Base-by-base conservation (phyloP, 2,329 filamentous ascomycete genomes). In the Hypoxylon sp. region DNA sequence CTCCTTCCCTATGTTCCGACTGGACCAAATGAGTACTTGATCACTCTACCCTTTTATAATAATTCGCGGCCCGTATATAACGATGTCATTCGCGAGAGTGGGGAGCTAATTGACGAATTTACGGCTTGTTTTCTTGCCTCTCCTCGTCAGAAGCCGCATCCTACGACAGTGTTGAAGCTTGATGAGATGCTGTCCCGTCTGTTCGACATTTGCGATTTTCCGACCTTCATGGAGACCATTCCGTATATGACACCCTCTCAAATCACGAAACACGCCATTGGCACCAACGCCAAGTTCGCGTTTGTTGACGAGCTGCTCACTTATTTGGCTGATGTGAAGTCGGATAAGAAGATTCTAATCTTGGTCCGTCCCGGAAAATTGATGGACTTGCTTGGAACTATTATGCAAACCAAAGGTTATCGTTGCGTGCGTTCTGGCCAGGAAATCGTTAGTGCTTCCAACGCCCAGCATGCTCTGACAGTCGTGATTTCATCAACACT, bases 281-380 rank as follows among this genome's bases (percentile, higher is more conserved):
- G 83, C 55, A 83, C 85, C 8, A 90, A 88, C 74, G 78, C 85
- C 58, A 90, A 90, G 69, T 87, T 86, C 69, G 83, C 81, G 30
- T 90, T 90, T 69, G 71, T 89, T 5, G 83, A 81, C 46, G 86
- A 88, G 66, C 77, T 90, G 2, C 73, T 89, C 29, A 77, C 83
- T 19, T 72, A 75, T 7, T 72, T 88, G 9, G 72, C 74, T n/a
- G 74, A 78, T 14, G 74, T 78, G 9, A 68, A 69, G 14, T 74
- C 75, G 11, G 78, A 83, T 9, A 82, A 80, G 37, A 84, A 82
- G 34, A 74, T 90, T 6, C 75, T 88, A 12, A 81, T 90, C 23
- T 72, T 90, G 9, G 84, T 81, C 7, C 83, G 83, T 19, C 81
- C 83, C 5, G 81, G 81, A 8, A 78, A 81, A 29, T 77, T 87